Percentiles rank a stretch among this genome's conserved stretches.
Evolutionary conservation across 2,329 filamentous ascomycete genomes (phyloP).

Genomic region (Colletotrichum horii): DNA sequence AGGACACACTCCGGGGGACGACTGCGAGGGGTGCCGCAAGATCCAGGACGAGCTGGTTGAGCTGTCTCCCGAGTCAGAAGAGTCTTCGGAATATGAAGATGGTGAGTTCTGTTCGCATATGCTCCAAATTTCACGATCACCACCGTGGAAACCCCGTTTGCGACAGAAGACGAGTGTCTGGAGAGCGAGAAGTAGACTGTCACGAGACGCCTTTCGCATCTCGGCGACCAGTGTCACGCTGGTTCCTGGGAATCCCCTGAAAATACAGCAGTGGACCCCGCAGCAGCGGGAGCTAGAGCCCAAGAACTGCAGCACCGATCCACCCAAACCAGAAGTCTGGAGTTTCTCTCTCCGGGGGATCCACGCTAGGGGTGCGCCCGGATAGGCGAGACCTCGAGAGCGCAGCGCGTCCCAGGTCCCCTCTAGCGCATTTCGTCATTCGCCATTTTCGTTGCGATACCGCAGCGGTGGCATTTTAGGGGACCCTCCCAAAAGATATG

Average conservation of each 20-base stretch:
- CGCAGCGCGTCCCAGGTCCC: neutral
- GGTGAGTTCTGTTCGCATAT: neutral
- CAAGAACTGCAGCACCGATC: neutral
- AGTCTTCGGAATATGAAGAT: conserved; percentile 15
- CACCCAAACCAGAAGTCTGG: conserved; percentile 5
- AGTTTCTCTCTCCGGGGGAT: neutral
- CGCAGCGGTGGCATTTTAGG: neutral
- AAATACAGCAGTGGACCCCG: conserved; percentile 9
- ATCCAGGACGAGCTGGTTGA: conserved; percentile 15
- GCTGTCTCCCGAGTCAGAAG: conserved; percentile 1
- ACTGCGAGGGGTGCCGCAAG: conserved; percentile 18
- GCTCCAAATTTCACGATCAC: neutral
- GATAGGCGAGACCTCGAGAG: neutral
- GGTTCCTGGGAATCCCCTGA: neutral
- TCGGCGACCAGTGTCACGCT: neutral
- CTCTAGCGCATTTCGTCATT: conserved; percentile 22
- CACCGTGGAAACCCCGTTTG: neutral
- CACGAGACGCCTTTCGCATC: neutral
- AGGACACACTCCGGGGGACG: neutral
- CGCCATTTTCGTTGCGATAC: conserved; percentile 14
- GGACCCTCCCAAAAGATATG: neutral
- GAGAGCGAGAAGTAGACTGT: neutral
- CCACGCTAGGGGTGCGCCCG: neutral
- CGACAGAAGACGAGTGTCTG: neutral
- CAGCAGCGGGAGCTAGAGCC: conserved; percentile 3